Base-by-base conservation (phyloP, 2,329 filamentous ascomycete species). In the Bimuria novae-zelandiae region DNA sequence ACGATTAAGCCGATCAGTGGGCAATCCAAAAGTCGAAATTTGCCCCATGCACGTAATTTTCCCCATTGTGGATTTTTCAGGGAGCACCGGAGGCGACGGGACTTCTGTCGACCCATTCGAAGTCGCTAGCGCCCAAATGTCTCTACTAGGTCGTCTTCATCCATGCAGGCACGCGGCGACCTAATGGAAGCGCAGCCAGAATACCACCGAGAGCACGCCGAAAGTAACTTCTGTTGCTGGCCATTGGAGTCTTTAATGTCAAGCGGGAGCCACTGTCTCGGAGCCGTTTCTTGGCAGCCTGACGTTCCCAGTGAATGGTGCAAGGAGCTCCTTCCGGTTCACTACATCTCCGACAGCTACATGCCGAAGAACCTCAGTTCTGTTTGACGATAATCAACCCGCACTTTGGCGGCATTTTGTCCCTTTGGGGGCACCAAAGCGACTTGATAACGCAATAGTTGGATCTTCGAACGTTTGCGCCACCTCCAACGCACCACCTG, bases 401-500 rank as follows among this genome's bases (percentile, higher is more conserved):
- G n/a, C n/a, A n/a, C n/a, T n/a, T n/a, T n/a, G n/a, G n/a, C n/a
- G n/a, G n/a, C n/a, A n/a, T n/a, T n/a, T n/a, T n/a, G n/a, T n/a
- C n/a, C n/a, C n/a, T n/a, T n/a, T n/a, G n/a, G n/a, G n/a, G n/a
- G n/a, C n/a, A n/a, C n/a, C n/a, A n/a, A n/a, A n/a, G n/a, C n/a
- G 29, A 45, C 10, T 14, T 16, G n/a, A 16, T 22, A 33, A 16
- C 23, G 23, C 19, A 21, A 16, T n/a, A 11, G 30, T 46, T 35
- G 19, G 30, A 46, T 35, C 29, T 25, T 35, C 19, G 21, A 36
- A 16, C 30, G 21, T 36, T 16, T 27, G 43, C 43, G 21, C 21
- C 43, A 16, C 23, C 14, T 46, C 30, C 30, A 46, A 46, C 36
- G 43, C 30, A 25, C 30, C 29, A n/a, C n/a, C n/a, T n/a, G n/a